phyloP scores from a whole-genome alignment of 345 rosid genomes.

The Aquilaria sinensis region DNA sequence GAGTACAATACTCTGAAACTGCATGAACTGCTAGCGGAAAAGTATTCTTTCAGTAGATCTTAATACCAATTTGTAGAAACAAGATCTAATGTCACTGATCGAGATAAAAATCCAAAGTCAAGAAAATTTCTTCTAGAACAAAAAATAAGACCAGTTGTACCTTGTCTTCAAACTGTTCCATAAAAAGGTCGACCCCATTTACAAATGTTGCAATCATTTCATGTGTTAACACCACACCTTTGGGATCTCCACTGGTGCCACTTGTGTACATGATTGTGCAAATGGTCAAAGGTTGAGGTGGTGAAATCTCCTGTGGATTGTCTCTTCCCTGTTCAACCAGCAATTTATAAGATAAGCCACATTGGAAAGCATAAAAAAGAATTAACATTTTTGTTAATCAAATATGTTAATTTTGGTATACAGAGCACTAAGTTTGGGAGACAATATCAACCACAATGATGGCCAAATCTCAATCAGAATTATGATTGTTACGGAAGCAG shows the following conservation, averaged over 20 bases:
- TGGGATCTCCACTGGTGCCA: conserved; percentile 97
- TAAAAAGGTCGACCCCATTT: conserved; percentile 62
- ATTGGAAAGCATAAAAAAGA: background rate
- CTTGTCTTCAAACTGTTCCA: conserved; percentile 95
- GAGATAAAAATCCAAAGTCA: background rate
- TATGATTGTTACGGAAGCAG: too few relatives aligned
- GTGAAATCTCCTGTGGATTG: conserved; percentile 39
- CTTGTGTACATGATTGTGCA: conserved; percentile 99
- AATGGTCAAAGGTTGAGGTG: conserved; percentile 58
- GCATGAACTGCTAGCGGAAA: background rate
- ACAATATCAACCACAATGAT: too few relatives aligned
- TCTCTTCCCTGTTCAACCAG: conserved; percentile 51
- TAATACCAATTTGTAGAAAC: background rate
- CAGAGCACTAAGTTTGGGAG: too few relatives aligned
- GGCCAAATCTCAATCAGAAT: too few relatives aligned
- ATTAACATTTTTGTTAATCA: background rate
- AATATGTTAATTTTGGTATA: too few relatives aligned
- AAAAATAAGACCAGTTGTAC: conserved; percentile 19
- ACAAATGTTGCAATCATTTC: conserved; percentile 58
- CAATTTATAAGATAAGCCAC: background rate
- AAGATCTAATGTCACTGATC: background rate
- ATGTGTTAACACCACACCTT: conserved; percentile 88
- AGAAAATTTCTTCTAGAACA: background rate
- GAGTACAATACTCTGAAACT: background rate
- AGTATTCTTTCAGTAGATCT: background rate